phyloP scores from a whole-genome alignment of 2,329 filamentous ascomycete species.

The Clonostachys chloroleuca region DNA sequence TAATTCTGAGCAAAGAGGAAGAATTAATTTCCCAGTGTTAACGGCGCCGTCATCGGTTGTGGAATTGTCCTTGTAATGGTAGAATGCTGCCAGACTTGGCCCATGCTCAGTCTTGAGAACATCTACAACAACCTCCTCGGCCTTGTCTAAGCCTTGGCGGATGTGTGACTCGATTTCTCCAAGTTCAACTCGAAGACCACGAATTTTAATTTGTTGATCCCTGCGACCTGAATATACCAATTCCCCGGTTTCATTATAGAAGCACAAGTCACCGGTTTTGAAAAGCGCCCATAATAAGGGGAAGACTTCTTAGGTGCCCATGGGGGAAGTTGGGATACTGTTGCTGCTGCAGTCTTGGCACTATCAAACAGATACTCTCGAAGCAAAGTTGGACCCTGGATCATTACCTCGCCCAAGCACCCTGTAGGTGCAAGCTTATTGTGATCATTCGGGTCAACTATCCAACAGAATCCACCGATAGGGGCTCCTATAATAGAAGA shows the following conservation, averaged over 20 bases:
- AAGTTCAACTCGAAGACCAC: slow-evolving; percentile 48
- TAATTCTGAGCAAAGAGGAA: slow-evolving; percentile 2
- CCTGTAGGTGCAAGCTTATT: slow-evolving; percentile 3
- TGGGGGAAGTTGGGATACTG: background rate
- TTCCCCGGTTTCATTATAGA: slow-evolving; percentile 19
- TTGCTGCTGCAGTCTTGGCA: slow-evolving; percentile 15
- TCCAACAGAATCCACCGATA: slow-evolving; percentile 6
- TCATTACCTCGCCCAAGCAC: slow-evolving; percentile 5
- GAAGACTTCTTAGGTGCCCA: background rate
- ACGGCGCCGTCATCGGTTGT: too few species aligned
- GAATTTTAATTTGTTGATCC: slow-evolving; percentile 51
- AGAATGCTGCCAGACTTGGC: background rate
- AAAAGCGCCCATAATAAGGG: slow-evolving; percentile 2
- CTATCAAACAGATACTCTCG: slow-evolving; percentile 38
- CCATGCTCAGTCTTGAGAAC: slow-evolving; percentile 1
- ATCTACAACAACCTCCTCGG: background rate
- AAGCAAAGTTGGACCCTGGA: slow-evolving; percentile 28
- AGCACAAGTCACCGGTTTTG: slow-evolving; percentile 5
- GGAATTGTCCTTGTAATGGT: background rate
- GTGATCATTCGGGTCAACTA: slow-evolving; percentile 4
- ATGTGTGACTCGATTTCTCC: slow-evolving; percentile 7
- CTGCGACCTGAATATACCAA: slow-evolving; percentile 42
- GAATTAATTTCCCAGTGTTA: background rate
- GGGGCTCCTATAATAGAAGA: slow-evolving; percentile 2
- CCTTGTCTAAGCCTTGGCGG: background rate